Evolutionary conservation across 225 moss, liverwort and hornwort species (phyloP).

Genomic region (Straminergon stramineum): DNA sequence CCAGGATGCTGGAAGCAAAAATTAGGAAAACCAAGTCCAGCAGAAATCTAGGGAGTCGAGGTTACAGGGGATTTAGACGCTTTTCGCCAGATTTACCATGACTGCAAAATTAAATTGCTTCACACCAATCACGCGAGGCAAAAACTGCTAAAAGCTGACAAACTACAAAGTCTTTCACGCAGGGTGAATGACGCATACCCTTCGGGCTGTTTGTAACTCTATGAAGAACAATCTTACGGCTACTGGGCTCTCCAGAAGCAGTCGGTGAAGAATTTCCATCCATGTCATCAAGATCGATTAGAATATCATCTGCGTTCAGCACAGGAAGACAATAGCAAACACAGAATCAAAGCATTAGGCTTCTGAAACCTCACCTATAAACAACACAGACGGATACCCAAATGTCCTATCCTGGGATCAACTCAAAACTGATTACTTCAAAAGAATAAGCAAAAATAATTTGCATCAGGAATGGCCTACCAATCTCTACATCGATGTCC

Average conservation of each 20-base stretch:
- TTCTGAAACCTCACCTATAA: neutral
- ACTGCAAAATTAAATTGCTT: neutral
- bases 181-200: constrained; percentile 23
- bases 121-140: neutral
- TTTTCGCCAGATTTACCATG: neutral
- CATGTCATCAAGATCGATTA: constrained; percentile 53
- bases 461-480: constrained; percentile 15
- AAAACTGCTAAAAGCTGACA: neutral
- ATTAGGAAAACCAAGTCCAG: neutral
- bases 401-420: neutral
- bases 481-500: constrained; percentile 50
- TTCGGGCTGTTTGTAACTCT: constrained; percentile 58
- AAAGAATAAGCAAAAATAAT: neutral
- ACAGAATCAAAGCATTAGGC: neutral
- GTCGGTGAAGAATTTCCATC: constrained; percentile 24
- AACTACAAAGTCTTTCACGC: neutral
- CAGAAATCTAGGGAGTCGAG: neutral
- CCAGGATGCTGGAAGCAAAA: neutral
- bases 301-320: constrained; percentile 61
- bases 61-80: neutral
- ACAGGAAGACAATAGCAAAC: neutral
- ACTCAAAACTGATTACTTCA: neutral
- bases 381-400: neutral
- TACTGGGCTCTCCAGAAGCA: constrained; percentile 42
- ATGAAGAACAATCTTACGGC: constrained; percentile 48